These are phyloP conservation scores for Blastobotrys elegans DNA, from an alignment of 1,139 yeast genomes.

Conservation along the genomic window DNA sequence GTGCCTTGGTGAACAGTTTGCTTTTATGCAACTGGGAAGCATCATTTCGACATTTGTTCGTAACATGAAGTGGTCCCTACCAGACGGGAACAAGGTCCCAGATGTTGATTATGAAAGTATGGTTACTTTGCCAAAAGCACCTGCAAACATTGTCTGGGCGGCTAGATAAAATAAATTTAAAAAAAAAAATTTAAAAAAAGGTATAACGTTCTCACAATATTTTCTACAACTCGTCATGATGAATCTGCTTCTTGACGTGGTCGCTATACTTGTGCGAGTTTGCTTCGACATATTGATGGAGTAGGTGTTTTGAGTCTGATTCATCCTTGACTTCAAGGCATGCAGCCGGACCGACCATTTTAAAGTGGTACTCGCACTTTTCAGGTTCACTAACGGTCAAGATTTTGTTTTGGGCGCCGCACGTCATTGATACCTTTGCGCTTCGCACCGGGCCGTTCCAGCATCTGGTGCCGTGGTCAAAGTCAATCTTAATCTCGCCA, in stretches of 20 bases:
- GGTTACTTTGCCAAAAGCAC: conserved; percentile 86
- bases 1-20: conserved; percentile 98
- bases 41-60: conserved; percentile 71
- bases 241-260: neutral
- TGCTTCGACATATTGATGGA: neutral
- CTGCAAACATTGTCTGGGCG: conserved; percentile 74
- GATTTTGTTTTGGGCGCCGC: conserved; percentile 59
- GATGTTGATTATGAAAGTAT: conserved; percentile 80
- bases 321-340: conserved; percentile 38
- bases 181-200: no score
- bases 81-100: conserved; percentile 57
- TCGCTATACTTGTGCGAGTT: neutral
- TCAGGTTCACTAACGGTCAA: conserved; percentile 78
- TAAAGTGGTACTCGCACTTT: conserved; percentile 72
- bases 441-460: conserved; percentile 93
- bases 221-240: neutral
- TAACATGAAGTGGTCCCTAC: conserved; percentile 71
- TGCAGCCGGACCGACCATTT: conserved; percentile 63
- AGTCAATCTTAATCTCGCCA: conserved; percentile 39
- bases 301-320: neutral
- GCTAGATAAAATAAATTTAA: conserved; percentile 21
- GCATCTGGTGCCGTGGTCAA: conserved; percentile 69
- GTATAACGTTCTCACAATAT: no score
- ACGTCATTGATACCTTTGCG: conserved; percentile 57
- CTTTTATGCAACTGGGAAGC: conserved; percentile 89